These are phyloP conservation scores for Entomortierella parvispora DNA, from an alignment of 192 early-diverging fungal species.

Conservation along the genomic window DNA sequence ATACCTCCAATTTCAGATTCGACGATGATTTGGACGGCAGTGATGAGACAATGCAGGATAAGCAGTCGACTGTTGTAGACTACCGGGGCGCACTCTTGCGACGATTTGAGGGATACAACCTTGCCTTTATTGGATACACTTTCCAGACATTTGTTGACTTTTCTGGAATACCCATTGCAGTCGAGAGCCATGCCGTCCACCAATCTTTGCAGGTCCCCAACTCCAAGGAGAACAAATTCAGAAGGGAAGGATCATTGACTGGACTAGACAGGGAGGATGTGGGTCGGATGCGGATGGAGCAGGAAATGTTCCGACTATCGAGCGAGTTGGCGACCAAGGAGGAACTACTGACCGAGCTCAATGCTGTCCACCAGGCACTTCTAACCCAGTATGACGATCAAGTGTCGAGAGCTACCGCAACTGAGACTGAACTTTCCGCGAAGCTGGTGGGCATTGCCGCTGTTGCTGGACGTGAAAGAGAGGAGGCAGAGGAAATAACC, in stretches of 20 bases:
- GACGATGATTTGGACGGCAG: conserved; percentile 77
- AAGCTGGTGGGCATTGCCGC: conserved; percentile 46
- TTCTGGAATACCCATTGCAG: not conserved
- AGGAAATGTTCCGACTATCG: conserved; percentile 31
- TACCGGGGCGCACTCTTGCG: conserved; percentile 56
- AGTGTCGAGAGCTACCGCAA: conserved; percentile 19
- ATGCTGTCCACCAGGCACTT: conserved; percentile 33
- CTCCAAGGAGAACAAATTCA: conserved; percentile 15
- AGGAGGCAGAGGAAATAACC: conserved; percentile 36
- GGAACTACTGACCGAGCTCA: conserved; percentile 24
- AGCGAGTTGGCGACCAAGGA: conserved; percentile 33
- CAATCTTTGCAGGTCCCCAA: too few relatives aligned
- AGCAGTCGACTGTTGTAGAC: conserved; percentile 55
- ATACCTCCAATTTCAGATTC: conserved; percentile 90
- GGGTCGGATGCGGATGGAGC: conserved; percentile 44
- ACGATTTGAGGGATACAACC: conserved; percentile 79
- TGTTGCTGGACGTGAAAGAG: conserved; percentile 32
- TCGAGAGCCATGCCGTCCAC: not conserved
- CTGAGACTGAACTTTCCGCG: conserved; percentile 37
- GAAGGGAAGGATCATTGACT: conserved; percentile 28
- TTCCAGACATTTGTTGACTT: conserved; percentile 61
- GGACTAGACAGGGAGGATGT: conserved; percentile 48
- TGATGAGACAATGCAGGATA: conserved; percentile 51
- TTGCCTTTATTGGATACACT: conserved; percentile 91
- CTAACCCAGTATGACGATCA: conserved; percentile 40